These are phyloP conservation scores for Ajuga reptans DNA, from an alignment of 305 asterid species.

Conservation along the genomic window DNA sequence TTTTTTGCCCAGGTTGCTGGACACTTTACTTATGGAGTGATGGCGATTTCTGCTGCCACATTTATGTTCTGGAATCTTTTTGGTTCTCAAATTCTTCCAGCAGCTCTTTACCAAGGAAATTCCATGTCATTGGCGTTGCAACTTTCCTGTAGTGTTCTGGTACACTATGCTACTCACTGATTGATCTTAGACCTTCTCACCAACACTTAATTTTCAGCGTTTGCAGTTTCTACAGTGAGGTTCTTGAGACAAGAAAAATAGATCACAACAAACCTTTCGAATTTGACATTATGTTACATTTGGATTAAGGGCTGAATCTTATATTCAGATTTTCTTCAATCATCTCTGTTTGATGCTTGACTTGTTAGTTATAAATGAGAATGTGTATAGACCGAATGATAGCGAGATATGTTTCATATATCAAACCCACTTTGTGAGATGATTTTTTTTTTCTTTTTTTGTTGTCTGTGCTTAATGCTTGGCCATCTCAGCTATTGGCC, in stretches of 20 bases:
- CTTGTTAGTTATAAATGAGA: not conserved
- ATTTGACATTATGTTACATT: not conserved
- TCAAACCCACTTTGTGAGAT: not conserved
- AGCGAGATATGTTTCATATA: not conserved
- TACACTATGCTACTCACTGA: slow-evolving; percentile 28
- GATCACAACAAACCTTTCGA: slow-evolving; percentile 11
- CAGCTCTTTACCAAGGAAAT: slow-evolving; percentile 81
- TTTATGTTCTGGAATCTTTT: slow-evolving; percentile 86
- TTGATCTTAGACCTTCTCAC: slow-evolving; percentile 19
- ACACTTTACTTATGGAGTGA: slow-evolving; percentile 90
- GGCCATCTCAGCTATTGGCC: slow-evolving; percentile 12
- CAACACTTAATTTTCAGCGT: slow-evolving; percentile 4
- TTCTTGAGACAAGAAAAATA: slow-evolving; percentile 11
- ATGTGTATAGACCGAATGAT: not conserved
- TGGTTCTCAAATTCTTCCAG: slow-evolving; percentile 74
- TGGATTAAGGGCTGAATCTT: not conserved
- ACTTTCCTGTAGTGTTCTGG: slow-evolving; percentile 99
- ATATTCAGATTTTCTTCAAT: not conserved
- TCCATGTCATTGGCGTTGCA: slow-evolving; percentile 85
- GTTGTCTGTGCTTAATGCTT: not conserved
- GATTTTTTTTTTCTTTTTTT: too few relatives aligned
- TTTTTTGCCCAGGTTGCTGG: slow-evolving; percentile 70
- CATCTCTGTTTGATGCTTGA: not conserved
- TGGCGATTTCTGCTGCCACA: slow-evolving; percentile 94
- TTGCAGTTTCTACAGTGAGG: not conserved